Evolutionary conservation across 2,329 filamentous ascomycete genomes (phyloP), one percentile per base, ranked within the genome.

Genomic region (Xylariaceae sp.): DNA sequence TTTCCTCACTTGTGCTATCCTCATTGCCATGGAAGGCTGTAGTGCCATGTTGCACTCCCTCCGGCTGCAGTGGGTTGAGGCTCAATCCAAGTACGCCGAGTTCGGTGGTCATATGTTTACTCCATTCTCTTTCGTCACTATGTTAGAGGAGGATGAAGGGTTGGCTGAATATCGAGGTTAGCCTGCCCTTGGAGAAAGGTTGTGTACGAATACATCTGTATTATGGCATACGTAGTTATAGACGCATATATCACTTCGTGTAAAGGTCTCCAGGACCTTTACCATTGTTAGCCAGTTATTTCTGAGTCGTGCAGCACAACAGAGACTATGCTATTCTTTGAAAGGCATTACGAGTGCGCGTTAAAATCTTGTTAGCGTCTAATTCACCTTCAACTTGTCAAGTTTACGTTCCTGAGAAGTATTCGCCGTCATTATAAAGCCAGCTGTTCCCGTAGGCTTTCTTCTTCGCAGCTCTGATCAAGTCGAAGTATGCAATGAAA

Each of bases 71-170:
- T 90, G 86, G 86, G 86, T 89, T 44, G 86, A 90, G 64, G 85
- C 86, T 17, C 89, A 89, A 82, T 88, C 84, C 65, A 89, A 89
- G 67, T 85, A 89, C 70, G 89, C 89, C 67, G 78, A 88, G 53
- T 86, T 86, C 47, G 85, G 89, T 47, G 85, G 85, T 41, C 69
- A 85, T 51, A 71, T 84, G n/a, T 89, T 90, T 60, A 74, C 83
- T 60, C 85, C 86, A 16, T 89, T 89, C 61, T 87, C 81, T 54
- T 89, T 89, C 63, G 78, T 81, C 67, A 71, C 76, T 11, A 68
- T 89, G 57, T 65, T 90, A 47, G 85, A 89, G 62, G 85, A 89
- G 56, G 84, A 89, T 34, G 66, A 70, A 41, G 56, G 53, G 4
- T 54, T 64, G 38, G 59, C 60, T 19, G 65, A 67, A 42, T 67